These are phyloP conservation scores for Pinus albicaulis DNA, from an alignment of 75 land plant genomes.

Conservation along the genomic window DNA sequence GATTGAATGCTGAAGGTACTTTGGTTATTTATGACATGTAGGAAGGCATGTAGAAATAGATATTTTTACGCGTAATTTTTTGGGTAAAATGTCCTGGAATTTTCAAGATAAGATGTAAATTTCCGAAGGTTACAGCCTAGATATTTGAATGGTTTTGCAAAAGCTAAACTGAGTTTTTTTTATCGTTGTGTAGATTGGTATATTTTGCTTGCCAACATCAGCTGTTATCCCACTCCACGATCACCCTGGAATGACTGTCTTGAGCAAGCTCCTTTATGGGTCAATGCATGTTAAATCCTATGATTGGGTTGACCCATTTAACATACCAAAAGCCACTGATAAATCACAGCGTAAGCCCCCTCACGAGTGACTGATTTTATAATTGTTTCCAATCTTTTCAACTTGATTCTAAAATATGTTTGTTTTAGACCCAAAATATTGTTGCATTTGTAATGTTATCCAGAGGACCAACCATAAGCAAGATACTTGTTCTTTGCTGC, in stretches of 20 bases:
- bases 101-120: too few species aligned
- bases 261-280: conserved; percentile 25
- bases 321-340: background rate
- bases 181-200: conserved; percentile 3
- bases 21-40: too few species aligned
- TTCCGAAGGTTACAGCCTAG: too few species aligned
- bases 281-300: conserved; percentile 77
- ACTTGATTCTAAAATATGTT: background rate
- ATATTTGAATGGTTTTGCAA: too few species aligned
- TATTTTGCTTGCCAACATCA: conserved; percentile 22
- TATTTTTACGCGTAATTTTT: too few species aligned
- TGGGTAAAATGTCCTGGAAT: too few species aligned
- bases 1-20: too few species aligned
- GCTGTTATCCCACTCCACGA: conserved; percentile 34
- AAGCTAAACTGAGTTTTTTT: too few species aligned
- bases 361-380: background rate
- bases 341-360: conserved; percentile 6
- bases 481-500: conserved; percentile 22
- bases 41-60: too few species aligned
- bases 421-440: background rate
- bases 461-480: background rate
- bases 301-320: conserved; percentile 58
- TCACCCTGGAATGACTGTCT: conserved; percentile 32
- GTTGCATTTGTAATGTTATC: background rate
- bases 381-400: background rate